These are phyloP conservation scores for Cucumis hystrix DNA, from an alignment of 306 rosid species.

Conservation along the genomic window DNA sequence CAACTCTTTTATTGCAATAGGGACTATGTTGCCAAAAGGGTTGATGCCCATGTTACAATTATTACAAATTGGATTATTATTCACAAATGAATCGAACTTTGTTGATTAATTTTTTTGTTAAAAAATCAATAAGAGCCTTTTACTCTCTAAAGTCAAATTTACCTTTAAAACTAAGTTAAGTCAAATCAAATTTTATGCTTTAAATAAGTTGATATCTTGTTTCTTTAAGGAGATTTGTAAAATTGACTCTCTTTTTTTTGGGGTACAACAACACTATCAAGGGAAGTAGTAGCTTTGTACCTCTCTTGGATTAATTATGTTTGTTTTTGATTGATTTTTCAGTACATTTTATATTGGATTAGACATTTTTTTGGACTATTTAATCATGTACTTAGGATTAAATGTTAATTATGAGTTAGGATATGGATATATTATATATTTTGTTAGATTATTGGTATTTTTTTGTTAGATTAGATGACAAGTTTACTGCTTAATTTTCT, in stretches of 20 bases:
- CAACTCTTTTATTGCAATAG: constrained; percentile 3
- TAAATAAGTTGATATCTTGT: neutral
- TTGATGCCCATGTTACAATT: constrained; percentile 3
- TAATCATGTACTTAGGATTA: neutral
- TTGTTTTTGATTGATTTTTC: neutral
- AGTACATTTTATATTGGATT: neutral
- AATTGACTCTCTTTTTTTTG: neutral
- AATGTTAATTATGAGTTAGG: neutral
- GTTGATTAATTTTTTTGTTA: neutral
- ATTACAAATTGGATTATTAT: neutral
- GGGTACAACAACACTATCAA: neutral
- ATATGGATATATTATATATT: neutral
- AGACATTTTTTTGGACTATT: neutral
- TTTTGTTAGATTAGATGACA: neutral
- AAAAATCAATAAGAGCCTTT: neutral
- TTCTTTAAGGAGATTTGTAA: neutral
- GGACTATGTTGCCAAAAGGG: constrained; percentile 3
- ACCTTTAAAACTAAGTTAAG: neutral
- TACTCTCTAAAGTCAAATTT: neutral
- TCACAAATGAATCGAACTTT: neutral
- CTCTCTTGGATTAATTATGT: neutral
- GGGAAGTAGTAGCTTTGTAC: neutral
- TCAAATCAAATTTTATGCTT: neutral
- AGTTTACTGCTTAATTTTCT: neutral
- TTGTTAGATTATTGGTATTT: neutral